These are phyloP conservation scores for Penicillium herquei DNA, from an alignment of 495 filamentous ascomycete genomes.

Conservation along the genomic window DNA sequence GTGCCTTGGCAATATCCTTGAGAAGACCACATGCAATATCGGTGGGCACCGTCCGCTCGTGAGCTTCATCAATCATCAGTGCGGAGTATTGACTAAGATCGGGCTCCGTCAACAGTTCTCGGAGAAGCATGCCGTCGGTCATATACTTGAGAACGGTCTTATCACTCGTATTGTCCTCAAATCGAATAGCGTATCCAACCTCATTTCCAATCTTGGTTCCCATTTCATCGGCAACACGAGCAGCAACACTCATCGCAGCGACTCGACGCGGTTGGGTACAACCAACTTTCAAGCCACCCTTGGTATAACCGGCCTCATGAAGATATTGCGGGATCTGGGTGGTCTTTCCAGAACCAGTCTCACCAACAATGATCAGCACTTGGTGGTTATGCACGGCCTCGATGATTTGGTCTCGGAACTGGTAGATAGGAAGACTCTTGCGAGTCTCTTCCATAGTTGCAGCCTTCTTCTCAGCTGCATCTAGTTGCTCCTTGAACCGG, in stretches of 20 bases:
- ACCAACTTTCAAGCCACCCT: conserved; percentile 57
- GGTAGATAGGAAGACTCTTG: conserved; percentile 87
- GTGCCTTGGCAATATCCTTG: conserved; percentile 84
- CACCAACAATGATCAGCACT: conserved; percentile 80
- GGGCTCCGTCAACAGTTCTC: conserved; percentile 89
- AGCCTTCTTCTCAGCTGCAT: conserved; percentile 83
- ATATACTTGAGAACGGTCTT: conserved; percentile 96
- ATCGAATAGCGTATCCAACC: conserved; percentile 93
- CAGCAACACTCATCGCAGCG: conserved; percentile 93
- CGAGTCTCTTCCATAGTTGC: conserved; percentile 85
- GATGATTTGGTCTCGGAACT: conserved; percentile 73
- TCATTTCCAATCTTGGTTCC: conserved; percentile 87
- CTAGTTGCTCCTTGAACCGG: conserved; percentile 72
- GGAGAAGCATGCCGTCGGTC: conserved; percentile 95
- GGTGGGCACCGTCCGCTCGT: conserved; percentile 88
- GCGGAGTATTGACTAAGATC: conserved; percentile 81
- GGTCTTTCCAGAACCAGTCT: conserved; percentile 82
- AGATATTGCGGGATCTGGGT: conserved; percentile 89
- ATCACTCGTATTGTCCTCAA: conserved; percentile 90
- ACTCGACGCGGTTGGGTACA: conserved; percentile 87
- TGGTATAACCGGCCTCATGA: conserved; percentile 83
- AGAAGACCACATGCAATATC: conserved; percentile 89
- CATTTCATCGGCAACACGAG: conserved; percentile 93
- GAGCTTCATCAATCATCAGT: conserved; percentile 96
- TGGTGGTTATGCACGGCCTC: conserved; percentile 74